phyloP scores from a whole-genome alignment of 805 yeast genomes.

The Candida easanensis region DNA sequence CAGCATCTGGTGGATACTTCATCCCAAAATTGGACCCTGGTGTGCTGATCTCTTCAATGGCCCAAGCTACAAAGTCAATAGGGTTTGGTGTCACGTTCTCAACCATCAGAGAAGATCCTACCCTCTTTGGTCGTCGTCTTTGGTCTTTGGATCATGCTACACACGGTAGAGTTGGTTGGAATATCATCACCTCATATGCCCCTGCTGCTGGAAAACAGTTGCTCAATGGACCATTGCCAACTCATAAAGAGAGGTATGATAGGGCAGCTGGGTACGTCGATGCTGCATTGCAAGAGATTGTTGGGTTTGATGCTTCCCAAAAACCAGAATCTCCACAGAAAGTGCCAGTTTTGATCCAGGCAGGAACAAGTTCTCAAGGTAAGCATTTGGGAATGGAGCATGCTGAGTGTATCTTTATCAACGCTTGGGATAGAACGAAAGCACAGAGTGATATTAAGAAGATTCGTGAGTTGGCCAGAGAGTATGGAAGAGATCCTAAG shows the following conservation, averaged over 20 bases:
- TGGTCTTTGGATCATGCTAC: slow-evolving; percentile 40
- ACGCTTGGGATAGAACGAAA: slow-evolving; percentile 32
- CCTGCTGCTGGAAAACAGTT: slow-evolving; percentile 42
- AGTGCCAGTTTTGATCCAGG: slow-evolving; percentile 42
- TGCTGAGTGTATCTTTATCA: slow-evolving; percentile 41
- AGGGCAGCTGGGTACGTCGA: slow-evolving; percentile 40
- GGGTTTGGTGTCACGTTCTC: slow-evolving; percentile 41
- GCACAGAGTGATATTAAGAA: slow-evolving; percentile 31
- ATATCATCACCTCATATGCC: slow-evolving; percentile 42
- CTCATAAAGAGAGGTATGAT: slow-evolving; percentile 40
- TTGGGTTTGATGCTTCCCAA: slow-evolving; percentile 25
- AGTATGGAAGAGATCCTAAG: slow-evolving; percentile 35
- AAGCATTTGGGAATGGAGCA: slow-evolving; percentile 40
- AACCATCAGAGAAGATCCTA: slow-evolving; percentile 43
- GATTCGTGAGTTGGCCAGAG: slow-evolving; percentile 33
- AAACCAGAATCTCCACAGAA: slow-evolving; percentile 40
- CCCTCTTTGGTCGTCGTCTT: slow-evolving; percentile 33
- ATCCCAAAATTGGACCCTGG: slow-evolving; percentile 36
- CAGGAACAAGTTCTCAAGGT: slow-evolving; percentile 41
- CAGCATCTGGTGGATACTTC: slow-evolving; percentile 29
- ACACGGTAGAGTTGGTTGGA: slow-evolving; percentile 46
- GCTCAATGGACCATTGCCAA: slow-evolving; percentile 31
- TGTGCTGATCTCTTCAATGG: slow-evolving; percentile 35
- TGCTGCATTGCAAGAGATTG: slow-evolving; percentile 41
- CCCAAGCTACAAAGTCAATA: slow-evolving; percentile 38